Base-by-base conservation (phyloP, 1,284 basidiomycete species). In the Ustilago crameri region DNA sequence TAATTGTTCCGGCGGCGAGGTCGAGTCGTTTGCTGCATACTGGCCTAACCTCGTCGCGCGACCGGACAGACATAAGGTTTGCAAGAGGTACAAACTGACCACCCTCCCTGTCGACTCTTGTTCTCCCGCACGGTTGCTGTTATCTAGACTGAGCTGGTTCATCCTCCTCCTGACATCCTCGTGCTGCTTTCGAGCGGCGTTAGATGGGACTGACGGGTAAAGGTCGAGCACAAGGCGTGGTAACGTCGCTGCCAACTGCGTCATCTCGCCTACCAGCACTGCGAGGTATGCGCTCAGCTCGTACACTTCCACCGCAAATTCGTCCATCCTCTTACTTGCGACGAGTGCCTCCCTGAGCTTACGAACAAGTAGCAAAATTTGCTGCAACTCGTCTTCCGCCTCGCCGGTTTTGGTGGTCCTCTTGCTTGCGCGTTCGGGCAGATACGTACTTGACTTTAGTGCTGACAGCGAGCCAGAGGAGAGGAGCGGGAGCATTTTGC, bases 261-360 rank as follows among this genome's bases (percentile, higher is more conserved):
- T 35, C 0, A 46, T 46, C 43, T 72, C 64, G 1, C 44, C 54
- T 41, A 64, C 63, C 26, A 68, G 20, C 15, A 73, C 18, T 0
- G 53, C 47, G 1, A 68, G 18, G 8, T 37, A 38, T 7, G 50
- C 46, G 12, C 64, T 68, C 9, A 64, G 30, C 44, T 64, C 62
- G 41, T 73, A 73, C 37, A 61, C 64, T 5, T 73, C 64, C 5
- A 73, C 55, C 3, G 60, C 55, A 46, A 73, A 73, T 5, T 18
- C 40, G n/a, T 73, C 70, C 2, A 50, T 15, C 8, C 60, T 38
- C n/a, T 45, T 35, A 18, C 64, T 55, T 20, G 72, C 60, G 0
- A 71, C 60, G 2, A 66, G 32, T 1, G 63, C 72, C n/a, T 75
- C 72, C 1, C 72, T 18, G 2, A 75, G 49, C 44, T 75, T 75